Evolutionary conservation across 768 basidiomycete species (phyloP), one percentile per base, ranked within the genome.

Genomic region (Suillus subaureus): DNA sequence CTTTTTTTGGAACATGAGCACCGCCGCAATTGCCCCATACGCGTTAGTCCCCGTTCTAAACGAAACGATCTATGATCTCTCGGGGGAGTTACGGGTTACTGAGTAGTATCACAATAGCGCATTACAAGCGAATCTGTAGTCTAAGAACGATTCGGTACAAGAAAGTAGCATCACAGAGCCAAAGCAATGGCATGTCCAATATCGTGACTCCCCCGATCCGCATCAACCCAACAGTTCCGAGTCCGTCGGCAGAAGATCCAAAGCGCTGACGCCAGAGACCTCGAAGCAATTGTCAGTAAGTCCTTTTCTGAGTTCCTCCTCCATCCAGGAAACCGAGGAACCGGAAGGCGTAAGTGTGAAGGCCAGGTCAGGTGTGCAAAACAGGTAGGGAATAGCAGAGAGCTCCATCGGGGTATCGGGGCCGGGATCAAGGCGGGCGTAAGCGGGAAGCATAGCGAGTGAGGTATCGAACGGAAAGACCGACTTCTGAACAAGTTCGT

Each of bases 381-480:
- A 76, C 13, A 77, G 51, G 52, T 74, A 77, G 1, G 74, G 76
- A 5, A 75, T 71, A 23, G 76, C 76, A 4, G 76, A 77, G 55
- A 76, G 73, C 31, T 74, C 73, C 35, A 63, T 70, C 57, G 61
- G 64, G 6, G 68, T 42, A 23, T 68, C 63, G 4, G 71, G 37
- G 51, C 3, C 18, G 47, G 71, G 64, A 28, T 69, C 73, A 58
- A 70, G 67, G 49, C 62, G 67, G 12, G 40, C 40, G 37, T 15
- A 62, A 18, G 37, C 28, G 8, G 66, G 58, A 26, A 21, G 15
- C 18, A 21, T 21, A 18, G 37, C 21, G 56, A 39, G 33, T 7
- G 47, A 57, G 6, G 31, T 21, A 49, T 54, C 21, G 21, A 61
- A 61, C 35, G 47, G 55, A 21, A 62, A 62, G 31, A 62, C 28